Conservation (phyloP, 164 flowering plant genomes). For the Piper betle region DNA sequence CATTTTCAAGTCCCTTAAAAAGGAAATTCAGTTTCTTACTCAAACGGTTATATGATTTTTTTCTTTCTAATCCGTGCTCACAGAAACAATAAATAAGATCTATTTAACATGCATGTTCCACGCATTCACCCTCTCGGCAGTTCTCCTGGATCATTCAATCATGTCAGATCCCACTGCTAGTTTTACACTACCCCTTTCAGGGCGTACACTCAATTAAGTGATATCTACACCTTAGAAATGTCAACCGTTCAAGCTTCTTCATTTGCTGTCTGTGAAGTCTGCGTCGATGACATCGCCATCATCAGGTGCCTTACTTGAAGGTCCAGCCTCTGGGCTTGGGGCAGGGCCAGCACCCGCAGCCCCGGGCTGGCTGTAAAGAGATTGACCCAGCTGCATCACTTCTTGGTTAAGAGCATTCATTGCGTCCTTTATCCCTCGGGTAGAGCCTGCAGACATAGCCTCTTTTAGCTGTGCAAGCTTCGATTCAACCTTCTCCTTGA, state of each 20-base stretch:
- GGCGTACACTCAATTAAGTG: no score
- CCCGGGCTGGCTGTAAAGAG: conserved; percentile 59
- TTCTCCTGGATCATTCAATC: no score
- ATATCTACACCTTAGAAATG: no score
- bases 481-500: conserved; percentile 72
- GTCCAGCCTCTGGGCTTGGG: conserved; percentile 30
- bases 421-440: conserved; percentile 58
- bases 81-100: no score
- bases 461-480: conserved; percentile 56
- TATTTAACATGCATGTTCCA: no score
- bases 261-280: conserved; percentile 14
- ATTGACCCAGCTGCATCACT: conserved; percentile 75
- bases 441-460: conserved; percentile 44
- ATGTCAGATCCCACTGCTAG: no score
- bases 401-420: conserved; percentile 69
- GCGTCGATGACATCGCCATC: conserved; percentile 60
- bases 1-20: no score
- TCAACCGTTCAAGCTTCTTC: neutral
- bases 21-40: no score
- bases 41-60: no score
- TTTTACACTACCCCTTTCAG: no score
- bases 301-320: conserved; percentile 22
- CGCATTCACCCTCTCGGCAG: no score
- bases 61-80: no score
- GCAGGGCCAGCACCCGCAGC: conserved; percentile 29